These are phyloP conservation scores for Wickerhamiella hasegawae DNA, from an alignment of 805 yeast genomes.

Conservation along the genomic window DNA sequence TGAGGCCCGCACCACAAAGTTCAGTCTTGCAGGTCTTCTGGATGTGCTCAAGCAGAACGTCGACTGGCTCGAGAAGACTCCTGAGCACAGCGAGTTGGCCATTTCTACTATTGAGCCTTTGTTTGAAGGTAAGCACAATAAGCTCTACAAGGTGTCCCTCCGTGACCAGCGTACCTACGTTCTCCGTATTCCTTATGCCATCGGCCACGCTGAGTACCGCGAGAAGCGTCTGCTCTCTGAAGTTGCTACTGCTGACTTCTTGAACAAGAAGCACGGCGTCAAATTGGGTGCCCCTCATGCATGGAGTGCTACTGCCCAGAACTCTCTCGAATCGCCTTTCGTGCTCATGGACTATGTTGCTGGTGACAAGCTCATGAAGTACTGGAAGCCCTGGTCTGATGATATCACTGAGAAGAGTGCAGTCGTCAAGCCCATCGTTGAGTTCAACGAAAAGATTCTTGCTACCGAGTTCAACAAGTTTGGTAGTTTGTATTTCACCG, in stretches of 20 bases:
- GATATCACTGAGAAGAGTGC: constrained; percentile 36
- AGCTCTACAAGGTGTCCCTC: constrained; percentile 61
- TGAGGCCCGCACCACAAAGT: constrained; percentile 59
- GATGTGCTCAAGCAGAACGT: constrained; percentile 20
- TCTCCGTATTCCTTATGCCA: constrained; percentile 76
- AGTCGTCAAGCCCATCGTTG: constrained; percentile 54
- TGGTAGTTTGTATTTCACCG: constrained; percentile 71
- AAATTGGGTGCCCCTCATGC: constrained; percentile 56
- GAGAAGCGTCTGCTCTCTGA: constrained; percentile 55
- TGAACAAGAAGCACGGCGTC: constrained; percentile 43
- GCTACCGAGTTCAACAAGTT: constrained; percentile 46
- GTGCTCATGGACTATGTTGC: constrained; percentile 64
- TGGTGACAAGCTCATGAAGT: constrained; percentile 72
- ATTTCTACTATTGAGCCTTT: constrained; percentile 64
- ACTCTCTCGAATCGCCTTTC: constrained; percentile 57
- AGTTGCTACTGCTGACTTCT: constrained; percentile 85
- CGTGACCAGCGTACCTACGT: constrained; percentile 46
- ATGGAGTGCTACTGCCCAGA: constrained; percentile 47
- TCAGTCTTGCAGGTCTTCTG: constrained; percentile 63
- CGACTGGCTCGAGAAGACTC: constrained; percentile 20
- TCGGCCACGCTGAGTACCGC: constrained; percentile 46
- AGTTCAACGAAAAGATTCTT: constrained; percentile 41
- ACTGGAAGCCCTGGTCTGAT: constrained; percentile 71
- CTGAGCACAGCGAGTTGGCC: constrained; percentile 29
- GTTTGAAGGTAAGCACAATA: constrained; percentile 90